Evolutionary conservation across 2,329 filamentous ascomycete genomes (phyloP).

Genomic region (Coniochaeta ligniaria): DNA sequence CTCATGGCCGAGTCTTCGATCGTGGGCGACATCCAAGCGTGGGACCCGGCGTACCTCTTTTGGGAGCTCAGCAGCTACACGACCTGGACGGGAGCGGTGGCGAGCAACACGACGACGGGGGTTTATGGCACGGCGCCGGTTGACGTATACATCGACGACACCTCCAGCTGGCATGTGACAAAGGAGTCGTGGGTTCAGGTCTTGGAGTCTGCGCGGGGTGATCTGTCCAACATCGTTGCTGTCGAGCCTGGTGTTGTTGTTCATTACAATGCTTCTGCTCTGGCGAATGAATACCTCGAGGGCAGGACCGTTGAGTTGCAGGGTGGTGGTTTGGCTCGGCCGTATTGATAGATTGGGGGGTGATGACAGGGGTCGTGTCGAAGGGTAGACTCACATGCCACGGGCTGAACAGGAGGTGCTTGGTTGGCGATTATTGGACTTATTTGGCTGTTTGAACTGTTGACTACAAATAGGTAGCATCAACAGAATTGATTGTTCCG

Average conservation of each 20-base stretch:
- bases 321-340: neutral
- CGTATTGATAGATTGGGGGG: neutral
- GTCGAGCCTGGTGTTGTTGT: neutral
- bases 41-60: neutral
- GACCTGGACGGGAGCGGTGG: neutral
- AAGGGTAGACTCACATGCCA: neutral
- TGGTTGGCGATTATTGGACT: neutral
- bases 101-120: neutral
- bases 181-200: neutral
- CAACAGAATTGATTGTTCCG: neutral
- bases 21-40: neutral
- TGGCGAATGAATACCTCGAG: neutral
- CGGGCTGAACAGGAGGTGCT: neutral
- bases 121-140: neutral
- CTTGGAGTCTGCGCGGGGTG: neutral
- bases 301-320: neutral
- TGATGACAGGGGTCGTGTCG: neutral
- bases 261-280: neutral
- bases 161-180: neutral
- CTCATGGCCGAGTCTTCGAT: neutral
- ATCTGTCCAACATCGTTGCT: neutral
- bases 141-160: neutral
- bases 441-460: neutral
- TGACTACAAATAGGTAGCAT: neutral
- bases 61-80: neutral